Base-by-base conservation (phyloP, 2,329 filamentous ascomycete genomes). In the Diplodia seriata region DNA sequence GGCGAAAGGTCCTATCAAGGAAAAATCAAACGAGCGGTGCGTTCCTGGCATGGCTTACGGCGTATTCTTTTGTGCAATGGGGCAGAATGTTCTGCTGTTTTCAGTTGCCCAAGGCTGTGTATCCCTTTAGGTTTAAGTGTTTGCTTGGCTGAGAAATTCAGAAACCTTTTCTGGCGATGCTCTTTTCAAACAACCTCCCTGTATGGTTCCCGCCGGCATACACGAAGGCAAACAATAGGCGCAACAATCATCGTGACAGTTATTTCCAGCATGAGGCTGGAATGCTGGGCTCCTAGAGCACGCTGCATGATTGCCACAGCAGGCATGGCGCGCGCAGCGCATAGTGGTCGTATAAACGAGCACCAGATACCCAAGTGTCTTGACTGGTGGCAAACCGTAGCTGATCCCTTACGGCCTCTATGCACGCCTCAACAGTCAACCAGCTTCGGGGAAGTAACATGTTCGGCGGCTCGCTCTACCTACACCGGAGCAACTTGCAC, bases 41-140 rank as follows among this genome's bases (percentile, higher is more conserved):
- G 50, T 63, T 63, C 29, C 14, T 49, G 40, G 56, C 56, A 61
- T 61, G 56, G 56, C 40, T 61, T 63, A 51, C 23, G 59, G 59
- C 59, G 59, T 63, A 63, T 31, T 47, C n/a, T 47, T 47, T 47
- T 47, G 43, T 51, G 29, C 33, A 36, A 26, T 3, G 50, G 14
- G 33, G 18, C 29, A 51, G 47, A 29, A 53, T 43, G 50, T 63
- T 31, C 9, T 26, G 15, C 12, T 0, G n/a, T 26, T 63, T 7
- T 26, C 9, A 51, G n/a, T 40, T 51, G n/a, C 15, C 29, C 18
- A 26, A n/a, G 43, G 14, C 3, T 26, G 43, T 29, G 7, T 14
- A 9, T n/a, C n/a, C 11, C 20, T 59, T 43, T 15, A n/a, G 40
- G 7, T 5, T n/a, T 18, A 7, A n/a, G 40, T n/a, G 18, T 47